A percentile compares a stretch with the other conserved stretches of the same genome.
These are phyloP conservation scores for Tuber umbilicatum DNA, from an alignment of 495 filamentous ascomycete genomes.

Conservation along the genomic window DNA sequence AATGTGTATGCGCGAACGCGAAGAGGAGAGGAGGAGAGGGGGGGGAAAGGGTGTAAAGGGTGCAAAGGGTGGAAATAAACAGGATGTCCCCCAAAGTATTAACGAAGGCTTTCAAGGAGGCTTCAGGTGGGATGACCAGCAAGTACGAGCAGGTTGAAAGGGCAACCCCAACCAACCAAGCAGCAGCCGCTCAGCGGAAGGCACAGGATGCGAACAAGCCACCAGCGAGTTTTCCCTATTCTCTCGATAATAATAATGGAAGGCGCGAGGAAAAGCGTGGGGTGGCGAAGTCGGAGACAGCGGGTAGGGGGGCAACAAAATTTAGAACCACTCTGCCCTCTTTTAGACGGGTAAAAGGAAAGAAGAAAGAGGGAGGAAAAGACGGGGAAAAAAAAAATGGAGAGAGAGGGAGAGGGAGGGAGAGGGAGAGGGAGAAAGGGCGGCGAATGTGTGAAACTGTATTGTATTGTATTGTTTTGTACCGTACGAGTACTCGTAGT, in stretches of 20 bases:
- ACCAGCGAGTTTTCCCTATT: not conserved
- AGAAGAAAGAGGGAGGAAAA: not conserved
- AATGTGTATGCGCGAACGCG: conserved; percentile 4
- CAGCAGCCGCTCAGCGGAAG: not conserved
- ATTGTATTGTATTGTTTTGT: not conserved
- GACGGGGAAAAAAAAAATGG: not conserved
- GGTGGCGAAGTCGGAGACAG: not conserved
- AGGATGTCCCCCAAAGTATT: not conserved
- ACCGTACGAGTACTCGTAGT: too few relatives aligned
- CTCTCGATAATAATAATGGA: not conserved
- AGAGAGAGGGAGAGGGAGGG: not conserved
- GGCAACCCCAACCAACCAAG: not conserved
- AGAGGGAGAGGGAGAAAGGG: not conserved
- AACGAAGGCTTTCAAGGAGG: not conserved
- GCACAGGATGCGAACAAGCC: not conserved
- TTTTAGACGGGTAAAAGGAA: not conserved
- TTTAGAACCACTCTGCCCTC: not conserved
- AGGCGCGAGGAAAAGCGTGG: not conserved
- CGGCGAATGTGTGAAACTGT: not conserved
- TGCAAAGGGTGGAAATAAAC: conserved; percentile 4
- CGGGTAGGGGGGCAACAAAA: not conserved
- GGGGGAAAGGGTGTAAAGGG: conserved; percentile 15
- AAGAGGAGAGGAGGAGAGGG: conserved; percentile 6
- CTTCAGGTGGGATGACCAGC: not conserved
- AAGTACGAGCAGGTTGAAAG: not conserved